Percentiles rank a stretch among this genome's conserved stretches.
Evolutionary conservation across 2,329 filamentous ascomycete genomes (phyloP).

Genomic region (Fusarium tuaranense): DNA sequence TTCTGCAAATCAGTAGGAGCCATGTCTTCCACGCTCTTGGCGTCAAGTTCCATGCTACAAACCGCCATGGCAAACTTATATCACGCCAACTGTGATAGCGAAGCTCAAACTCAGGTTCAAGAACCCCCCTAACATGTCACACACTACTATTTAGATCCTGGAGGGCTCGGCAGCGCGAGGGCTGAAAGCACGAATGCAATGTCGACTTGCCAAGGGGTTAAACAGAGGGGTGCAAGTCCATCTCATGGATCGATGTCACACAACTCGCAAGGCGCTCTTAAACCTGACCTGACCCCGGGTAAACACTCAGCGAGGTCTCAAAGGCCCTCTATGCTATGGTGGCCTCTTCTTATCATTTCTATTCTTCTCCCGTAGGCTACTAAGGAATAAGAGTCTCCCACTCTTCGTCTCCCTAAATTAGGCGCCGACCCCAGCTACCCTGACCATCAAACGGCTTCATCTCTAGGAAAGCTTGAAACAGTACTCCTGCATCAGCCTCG

Average conservation of each 20-base stretch:
- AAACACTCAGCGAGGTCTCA: not conserved
- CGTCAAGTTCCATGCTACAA: not conserved
- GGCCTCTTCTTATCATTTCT: too few relatives aligned
- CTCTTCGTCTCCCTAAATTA: too few relatives aligned
- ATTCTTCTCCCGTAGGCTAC: too few relatives aligned
- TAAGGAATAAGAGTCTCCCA: too few relatives aligned
- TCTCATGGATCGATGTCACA: not conserved
- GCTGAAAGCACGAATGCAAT: not conserved
- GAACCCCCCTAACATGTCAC: not conserved
- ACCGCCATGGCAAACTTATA: not conserved
- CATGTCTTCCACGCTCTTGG: not conserved
- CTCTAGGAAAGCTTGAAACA: not conserved
- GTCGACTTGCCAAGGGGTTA: not conserved
- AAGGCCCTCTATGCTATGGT: too few relatives aligned
- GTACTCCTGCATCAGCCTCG: not conserved
- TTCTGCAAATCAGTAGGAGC: not conserved
- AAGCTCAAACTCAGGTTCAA: not conserved
- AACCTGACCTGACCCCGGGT: too few relatives aligned
- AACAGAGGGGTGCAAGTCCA: not conserved
- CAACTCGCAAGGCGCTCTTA: too few relatives aligned
- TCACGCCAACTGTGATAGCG: not conserved
- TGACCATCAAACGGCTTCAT: not conserved
- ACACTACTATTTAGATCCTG: not conserved
- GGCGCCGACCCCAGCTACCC: not conserved
- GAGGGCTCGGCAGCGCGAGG: not conserved